phyloP scores from a whole-genome alignment of 805 yeast genomes.

The Candida rishiriensis region DNA sequence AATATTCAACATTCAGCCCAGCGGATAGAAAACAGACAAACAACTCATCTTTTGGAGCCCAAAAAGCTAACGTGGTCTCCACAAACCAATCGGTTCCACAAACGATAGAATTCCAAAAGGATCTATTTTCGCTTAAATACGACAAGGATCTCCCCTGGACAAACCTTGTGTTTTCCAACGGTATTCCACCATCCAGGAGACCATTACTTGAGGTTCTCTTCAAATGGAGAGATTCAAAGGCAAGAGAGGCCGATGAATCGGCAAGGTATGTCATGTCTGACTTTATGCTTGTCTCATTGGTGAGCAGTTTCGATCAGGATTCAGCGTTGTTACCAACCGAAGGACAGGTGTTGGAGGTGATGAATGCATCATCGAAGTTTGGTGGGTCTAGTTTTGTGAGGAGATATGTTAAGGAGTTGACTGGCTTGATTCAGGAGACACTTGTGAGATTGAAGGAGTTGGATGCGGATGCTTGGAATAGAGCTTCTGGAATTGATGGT shows the following conservation, averaged over 20 bases:
- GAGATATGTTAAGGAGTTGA: conserved; percentile 48
- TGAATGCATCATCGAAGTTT: conserved; percentile 45
- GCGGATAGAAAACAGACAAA: conserved; percentile 6
- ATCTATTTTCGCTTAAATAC: conserved; percentile 44
- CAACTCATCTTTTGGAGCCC: conserved; percentile 9
- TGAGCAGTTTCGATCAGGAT: conserved; percentile 19
- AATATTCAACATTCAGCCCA: conserved; percentile 66
- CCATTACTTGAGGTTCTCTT: conserved; percentile 57
- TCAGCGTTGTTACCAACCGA: conserved; percentile 54
- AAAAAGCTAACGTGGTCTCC: conserved; percentile 23
- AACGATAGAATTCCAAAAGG: conserved; percentile 12
- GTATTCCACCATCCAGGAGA: conserved; percentile 50
- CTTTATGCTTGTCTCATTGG: conserved; percentile 62
- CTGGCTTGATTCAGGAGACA: conserved; percentile 48
- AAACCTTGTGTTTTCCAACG: conserved; percentile 57
- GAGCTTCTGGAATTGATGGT: conserved; percentile 24
- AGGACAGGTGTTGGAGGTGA: conserved; percentile 45
- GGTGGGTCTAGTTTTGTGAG: conserved; percentile 40
- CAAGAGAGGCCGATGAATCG: conserved; percentile 79
- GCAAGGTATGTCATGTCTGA: conserved; percentile 80
- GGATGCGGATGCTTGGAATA: conserved; percentile 32
- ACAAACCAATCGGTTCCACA: conserved; percentile 29
- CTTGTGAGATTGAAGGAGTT: conserved; percentile 31
- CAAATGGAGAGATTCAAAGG: conserved; percentile 79
- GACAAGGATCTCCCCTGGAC: conserved; percentile 63